phyloP scores from a whole-genome alignment of 768 basidiomycete species.

The Amanita jacksonii region DNA sequence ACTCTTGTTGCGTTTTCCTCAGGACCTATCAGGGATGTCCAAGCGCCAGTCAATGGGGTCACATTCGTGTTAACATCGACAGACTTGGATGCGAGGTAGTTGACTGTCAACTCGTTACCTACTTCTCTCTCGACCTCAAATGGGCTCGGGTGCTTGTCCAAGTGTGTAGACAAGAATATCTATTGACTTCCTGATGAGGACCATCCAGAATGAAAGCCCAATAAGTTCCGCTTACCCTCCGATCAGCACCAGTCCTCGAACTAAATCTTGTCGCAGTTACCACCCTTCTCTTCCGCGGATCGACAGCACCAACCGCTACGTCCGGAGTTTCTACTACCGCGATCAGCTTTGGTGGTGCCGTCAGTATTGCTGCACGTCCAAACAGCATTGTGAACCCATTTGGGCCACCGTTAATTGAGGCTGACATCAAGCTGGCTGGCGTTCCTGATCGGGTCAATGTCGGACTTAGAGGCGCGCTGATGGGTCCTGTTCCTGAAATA shows the following conservation, averaged over 20 bases:
- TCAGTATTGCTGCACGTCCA: conserved; percentile 68
- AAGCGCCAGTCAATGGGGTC: conserved; percentile 62
- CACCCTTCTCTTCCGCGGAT: conserved; percentile 73
- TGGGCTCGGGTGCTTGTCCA: conserved; percentile 36
- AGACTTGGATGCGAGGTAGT: conserved; percentile 16
- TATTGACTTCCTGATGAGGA: conserved; percentile 24
- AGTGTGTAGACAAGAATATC: conserved; percentile 82
- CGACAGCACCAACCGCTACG: conserved; percentile 83
- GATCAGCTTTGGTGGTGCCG: conserved; percentile 50
- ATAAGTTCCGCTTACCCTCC: conserved; percentile 46
- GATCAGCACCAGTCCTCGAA: conserved; percentile 70
- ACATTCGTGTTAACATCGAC: conserved; percentile 62
- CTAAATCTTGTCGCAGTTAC: conserved; percentile 87
- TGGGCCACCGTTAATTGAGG: not conserved
- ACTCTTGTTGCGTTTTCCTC: conserved; percentile 26
- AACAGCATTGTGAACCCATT: conserved; percentile 36
- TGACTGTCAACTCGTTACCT: conserved; percentile 17
- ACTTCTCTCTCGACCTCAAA: conserved; percentile 17
- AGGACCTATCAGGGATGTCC: conserved; percentile 51
- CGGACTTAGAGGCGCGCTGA: not conserved
- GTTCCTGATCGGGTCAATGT: conserved; percentile 22
- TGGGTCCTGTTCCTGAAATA: not conserved
- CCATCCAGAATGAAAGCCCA: conserved; percentile 1
- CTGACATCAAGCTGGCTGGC: conserved; percentile 23
- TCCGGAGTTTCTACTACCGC: conserved; percentile 83